Base-by-base conservation (phyloP, 2,329 filamentous ascomycete genomes). In the Talaromyces verruculosus region DNA sequence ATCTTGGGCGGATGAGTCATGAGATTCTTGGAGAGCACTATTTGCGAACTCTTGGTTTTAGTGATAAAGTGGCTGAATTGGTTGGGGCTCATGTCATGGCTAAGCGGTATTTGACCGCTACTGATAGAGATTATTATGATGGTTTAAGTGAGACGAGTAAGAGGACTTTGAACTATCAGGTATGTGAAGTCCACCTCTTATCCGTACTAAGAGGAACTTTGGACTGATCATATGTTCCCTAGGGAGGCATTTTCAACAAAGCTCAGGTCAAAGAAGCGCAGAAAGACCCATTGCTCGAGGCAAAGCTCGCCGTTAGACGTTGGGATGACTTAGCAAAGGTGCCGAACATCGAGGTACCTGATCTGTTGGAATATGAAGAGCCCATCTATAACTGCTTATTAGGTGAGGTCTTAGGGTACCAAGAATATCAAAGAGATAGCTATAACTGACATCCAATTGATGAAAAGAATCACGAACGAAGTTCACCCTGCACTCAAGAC, bases 41-140 rank as follows among this genome's bases (percentile, higher is more conserved):
- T 47, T 68, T 76, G 22, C 69, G 73, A 2, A 55, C 69, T 2
- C 63, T 74, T 11, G 74, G 74, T 0, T 76, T 75, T 65, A 74
- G 70, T 45, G 72, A 75, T 51, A 70, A 72, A 19, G 66, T 76
- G 2, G 74, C 73, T 58, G 67, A 69, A 43, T 57, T 75, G 17
- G 73, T 76, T 35, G 74, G 73, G 2, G 71, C 72, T 2, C 74
- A 75, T 67, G 74, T 75, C 39, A 74, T 74, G 71, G 73, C 73
- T 2, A 75, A 75, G 66, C 55, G 73, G 10, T 75, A 73, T 66
- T 63, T 75, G 59, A 71, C 71, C 28, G 70, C 73, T 17, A 71
- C 69, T 3, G 73, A 75, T 59, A 67, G 71, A 49, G 60, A 7
- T 1, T 75, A 75, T 53, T 72, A 75, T 65, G 71, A 72, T 45